Evolutionary conservation across 495 filamentous ascomycete species (phyloP), one percentile per base, ranked within the genome.

Genomic region (Niebla homalea): DNA sequence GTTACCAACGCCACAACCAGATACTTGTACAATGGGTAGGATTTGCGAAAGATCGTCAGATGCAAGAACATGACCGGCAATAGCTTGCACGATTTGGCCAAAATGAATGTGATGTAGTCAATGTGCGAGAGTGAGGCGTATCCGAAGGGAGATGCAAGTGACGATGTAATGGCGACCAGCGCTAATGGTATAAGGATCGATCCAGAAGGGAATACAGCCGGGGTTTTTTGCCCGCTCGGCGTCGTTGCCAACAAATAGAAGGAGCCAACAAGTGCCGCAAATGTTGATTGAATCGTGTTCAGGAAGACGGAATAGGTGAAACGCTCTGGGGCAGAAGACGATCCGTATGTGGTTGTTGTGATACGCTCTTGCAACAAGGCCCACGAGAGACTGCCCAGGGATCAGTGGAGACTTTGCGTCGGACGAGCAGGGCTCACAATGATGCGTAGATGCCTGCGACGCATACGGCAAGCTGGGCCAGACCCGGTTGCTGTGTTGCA

Each of bases 41-140:
- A 71, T 60, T 84, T 85, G 36, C 84, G 83, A 74, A 96, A 98
- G 23, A 98, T 66, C 16, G 89, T 89, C 60, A 97, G 72, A 67
- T 97, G 90, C 41, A 98, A 77, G 60, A 89, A 81, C 92, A 98
- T 97, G 57, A 98, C 90, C 3, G 92, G 92, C 10, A 98, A 81
- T 16, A 98, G 76, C 67, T 98, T 98, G 83, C 92, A 98, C 45
- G 80, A 85, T 65, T 98, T 98, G 56, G 92, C 93, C 21, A 98
- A 86, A 64, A 96, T 90, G 71, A 89, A 98, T 19, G 92, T 98
- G 62, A 98, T 84, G 74, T 97, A 98, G 76, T 97, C 92, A 70
- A 97, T 90, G 65, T 98, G 90, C 36, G 81, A 77, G 40, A 98
- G 81, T 42, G 79, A 82, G 39, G 90, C 89, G 68, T 98, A 98